A percentile compares a stretch with the other conserved stretches of the same genome.
These are phyloP conservation scores for Bromus sterilis DNA, from an alignment of 176 grass and related monocot species.

Conservation along the genomic window DNA sequence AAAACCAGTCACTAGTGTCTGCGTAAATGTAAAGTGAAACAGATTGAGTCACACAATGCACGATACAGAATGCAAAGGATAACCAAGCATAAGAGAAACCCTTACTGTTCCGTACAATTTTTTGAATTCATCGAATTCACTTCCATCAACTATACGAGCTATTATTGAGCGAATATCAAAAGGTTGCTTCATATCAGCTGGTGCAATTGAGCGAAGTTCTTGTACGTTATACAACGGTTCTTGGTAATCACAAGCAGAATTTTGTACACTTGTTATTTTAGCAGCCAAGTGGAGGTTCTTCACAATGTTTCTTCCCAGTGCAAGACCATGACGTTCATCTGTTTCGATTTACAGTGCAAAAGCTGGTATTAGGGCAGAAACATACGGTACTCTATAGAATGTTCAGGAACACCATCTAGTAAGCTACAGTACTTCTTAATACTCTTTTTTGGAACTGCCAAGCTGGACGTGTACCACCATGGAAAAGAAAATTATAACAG, in stretches of 20 bases:
- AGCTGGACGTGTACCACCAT: not conserved
- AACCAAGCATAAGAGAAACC: constrained; percentile 11
- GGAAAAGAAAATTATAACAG: not conserved
- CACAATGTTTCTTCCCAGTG: constrained; percentile 76
- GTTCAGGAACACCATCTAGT: not conserved
- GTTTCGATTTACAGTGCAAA: constrained; percentile 23
- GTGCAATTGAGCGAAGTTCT: constrained; percentile 84
- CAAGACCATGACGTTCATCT: constrained; percentile 93
- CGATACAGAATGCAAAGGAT: constrained; percentile 6
- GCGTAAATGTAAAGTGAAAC: constrained; percentile 16
- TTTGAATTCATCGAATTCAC: constrained; percentile 99
- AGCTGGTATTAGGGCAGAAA: not conserved
- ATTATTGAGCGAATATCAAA: constrained; percentile 89
- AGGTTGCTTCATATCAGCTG: constrained; percentile 71
- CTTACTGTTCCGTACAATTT: constrained; percentile 95
- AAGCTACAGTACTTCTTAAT: not conserved
- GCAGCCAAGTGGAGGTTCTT: constrained; percentile 86
- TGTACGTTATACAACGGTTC: constrained; percentile 82
- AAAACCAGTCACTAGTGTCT: constrained; percentile 98
- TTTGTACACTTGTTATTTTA: constrained; percentile 38
- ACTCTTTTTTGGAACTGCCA: not conserved
- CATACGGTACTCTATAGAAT: not conserved
- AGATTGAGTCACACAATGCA: not conserved
- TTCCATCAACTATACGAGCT: constrained; percentile 77
- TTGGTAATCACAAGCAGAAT: constrained; percentile 50